Percentiles rank a stretch among this genome's conserved stretches.
These are phyloP conservation scores for Lizonia empirigonia DNA, from an alignment of 2,329 filamentous ascomycete genomes.

Conservation along the genomic window DNA sequence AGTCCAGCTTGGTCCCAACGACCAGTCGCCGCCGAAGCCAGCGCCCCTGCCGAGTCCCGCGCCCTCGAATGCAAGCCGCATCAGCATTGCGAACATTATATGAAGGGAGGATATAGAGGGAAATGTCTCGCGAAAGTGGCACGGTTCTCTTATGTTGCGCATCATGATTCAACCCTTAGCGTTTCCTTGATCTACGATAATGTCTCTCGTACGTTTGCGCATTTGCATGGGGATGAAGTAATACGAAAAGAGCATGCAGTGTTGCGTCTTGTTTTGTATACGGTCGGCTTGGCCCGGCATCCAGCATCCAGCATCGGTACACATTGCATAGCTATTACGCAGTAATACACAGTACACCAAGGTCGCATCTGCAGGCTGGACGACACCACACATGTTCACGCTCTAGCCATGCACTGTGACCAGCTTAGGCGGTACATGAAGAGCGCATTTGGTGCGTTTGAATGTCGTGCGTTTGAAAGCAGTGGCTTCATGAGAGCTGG, in stretches of 20 bases:
- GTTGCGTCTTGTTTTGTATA: background rate
- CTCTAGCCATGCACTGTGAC: background rate
- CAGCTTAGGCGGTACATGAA: constrained; percentile 2
- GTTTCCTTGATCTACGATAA: constrained; percentile 2
- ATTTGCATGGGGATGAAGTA: constrained; percentile 5
- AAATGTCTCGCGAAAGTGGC: background rate
- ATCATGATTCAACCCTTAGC: constrained; percentile 6
- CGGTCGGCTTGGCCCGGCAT: background rate
- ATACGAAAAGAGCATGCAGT: background rate
- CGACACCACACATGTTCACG: background rate
- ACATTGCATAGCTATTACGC: background rate
- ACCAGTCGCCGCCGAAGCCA: constrained; percentile 26
- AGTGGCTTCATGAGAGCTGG: too few relatives aligned
- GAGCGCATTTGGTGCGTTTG: too few relatives aligned
- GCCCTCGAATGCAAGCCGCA: constrained; percentile 51
- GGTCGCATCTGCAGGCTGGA: background rate
- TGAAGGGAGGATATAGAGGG: constrained; percentile 10
- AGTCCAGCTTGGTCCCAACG: constrained; percentile 41
- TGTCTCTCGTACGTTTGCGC: background rate
- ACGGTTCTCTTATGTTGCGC: background rate
- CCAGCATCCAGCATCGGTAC: constrained; percentile 2
- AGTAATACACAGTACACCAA: constrained; percentile 1
- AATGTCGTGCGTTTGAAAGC: too few relatives aligned
- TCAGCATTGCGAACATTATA: constrained; percentile 54
- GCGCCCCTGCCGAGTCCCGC: constrained; percentile 30